Conservation (phyloP, 2,329 filamentous ascomycete genomes). For the Fusarium sp. region DNA sequence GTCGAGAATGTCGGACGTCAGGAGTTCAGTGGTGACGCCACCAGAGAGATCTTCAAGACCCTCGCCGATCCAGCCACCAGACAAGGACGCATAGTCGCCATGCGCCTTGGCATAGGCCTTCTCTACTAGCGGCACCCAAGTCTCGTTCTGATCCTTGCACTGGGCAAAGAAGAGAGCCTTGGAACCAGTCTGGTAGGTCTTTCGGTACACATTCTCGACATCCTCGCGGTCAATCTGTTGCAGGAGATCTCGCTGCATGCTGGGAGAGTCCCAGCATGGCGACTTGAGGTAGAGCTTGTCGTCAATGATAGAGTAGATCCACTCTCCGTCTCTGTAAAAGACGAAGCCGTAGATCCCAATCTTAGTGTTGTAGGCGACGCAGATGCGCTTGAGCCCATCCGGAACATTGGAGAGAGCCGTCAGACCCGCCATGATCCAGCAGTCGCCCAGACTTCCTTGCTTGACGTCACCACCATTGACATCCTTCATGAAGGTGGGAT, state of each 20-base stretch:
- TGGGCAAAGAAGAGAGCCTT: slow-evolving; percentile 83
- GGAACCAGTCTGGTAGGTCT: slow-evolving; percentile 79
- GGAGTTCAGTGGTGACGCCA: slow-evolving; percentile 76
- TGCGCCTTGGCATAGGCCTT: slow-evolving; percentile 90
- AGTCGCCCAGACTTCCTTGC: slow-evolving; percentile 82
- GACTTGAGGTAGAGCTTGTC: slow-evolving; percentile 90
- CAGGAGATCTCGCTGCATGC: slow-evolving; percentile 78
- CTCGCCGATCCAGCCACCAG: slow-evolving; percentile 77
- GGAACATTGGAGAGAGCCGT: slow-evolving; percentile 81
- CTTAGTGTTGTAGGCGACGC: slow-evolving; percentile 77
- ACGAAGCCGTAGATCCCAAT: slow-evolving; percentile 92
- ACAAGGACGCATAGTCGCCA: slow-evolving; percentile 78
- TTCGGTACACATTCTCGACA: slow-evolving; percentile 77
- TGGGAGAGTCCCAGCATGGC: slow-evolving; percentile 83
- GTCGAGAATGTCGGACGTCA: slow-evolving; percentile 78
- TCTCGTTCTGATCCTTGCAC: slow-evolving; percentile 81
- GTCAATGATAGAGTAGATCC: slow-evolving; percentile 92
- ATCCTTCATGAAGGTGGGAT: slow-evolving; percentile 74
- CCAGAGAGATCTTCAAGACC: slow-evolving; percentile 71
- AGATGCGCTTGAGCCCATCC: slow-evolving; percentile 77
- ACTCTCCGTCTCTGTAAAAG: slow-evolving; percentile 88
- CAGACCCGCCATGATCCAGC: slow-evolving; percentile 84
- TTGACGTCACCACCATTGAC: slow-evolving; percentile 80
- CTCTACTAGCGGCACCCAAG: slow-evolving; percentile 83
- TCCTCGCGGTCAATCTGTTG: slow-evolving; percentile 81